Base-by-base conservation (phyloP, 345 rosid species). In the Angophora floribunda region DNA sequence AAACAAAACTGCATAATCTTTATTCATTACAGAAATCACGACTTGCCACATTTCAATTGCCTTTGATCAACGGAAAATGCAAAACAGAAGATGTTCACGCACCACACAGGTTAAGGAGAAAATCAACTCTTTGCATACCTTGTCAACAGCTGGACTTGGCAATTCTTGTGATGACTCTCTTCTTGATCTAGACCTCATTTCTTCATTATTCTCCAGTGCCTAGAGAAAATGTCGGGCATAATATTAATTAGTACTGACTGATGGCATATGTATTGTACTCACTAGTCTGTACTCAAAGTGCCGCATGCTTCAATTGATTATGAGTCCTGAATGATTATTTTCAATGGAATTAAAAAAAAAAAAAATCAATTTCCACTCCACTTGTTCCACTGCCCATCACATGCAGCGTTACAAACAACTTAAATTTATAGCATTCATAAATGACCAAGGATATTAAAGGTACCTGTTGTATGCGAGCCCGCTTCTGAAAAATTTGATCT, bases 401-500 rank as follows among this genome's bases (percentile, higher is more conserved):
- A 85, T 16, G 8, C 41, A 30, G n/a, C 63, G 6, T 30, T 52
- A 26, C 45, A 85, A 51, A 36, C 24, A 36, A 44, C 13, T 24
- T 87, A 85, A 28, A 41, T 75, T 75, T 75, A 41, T 9, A 75
- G 84, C 26, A 87, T 44, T 49, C 45, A 59, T 11, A 45, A 22
- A 44, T 52, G 50, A 88, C 9, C 52, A 15, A 59, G 53, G n/a
- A 41, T 79, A 14, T 26, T 41, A 61, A 32, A 19, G 52, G 21
- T 63, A 94, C 99, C 99, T 95, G 96, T 89, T 97, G 97, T 90
- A 97, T 94, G 87, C 98, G 99, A 86, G 96, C 86, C 89, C 99
- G 97, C 90, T 97, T 98, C 93, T 98, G 99, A 93, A 98, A 98
- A 86, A 98, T 98, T 93, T 97, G 97, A 89, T 93, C 99, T 94